Evolutionary conservation across 2,329 filamentous ascomycete genomes (phyloP).

Genomic region (Talaromyces sp.): DNA sequence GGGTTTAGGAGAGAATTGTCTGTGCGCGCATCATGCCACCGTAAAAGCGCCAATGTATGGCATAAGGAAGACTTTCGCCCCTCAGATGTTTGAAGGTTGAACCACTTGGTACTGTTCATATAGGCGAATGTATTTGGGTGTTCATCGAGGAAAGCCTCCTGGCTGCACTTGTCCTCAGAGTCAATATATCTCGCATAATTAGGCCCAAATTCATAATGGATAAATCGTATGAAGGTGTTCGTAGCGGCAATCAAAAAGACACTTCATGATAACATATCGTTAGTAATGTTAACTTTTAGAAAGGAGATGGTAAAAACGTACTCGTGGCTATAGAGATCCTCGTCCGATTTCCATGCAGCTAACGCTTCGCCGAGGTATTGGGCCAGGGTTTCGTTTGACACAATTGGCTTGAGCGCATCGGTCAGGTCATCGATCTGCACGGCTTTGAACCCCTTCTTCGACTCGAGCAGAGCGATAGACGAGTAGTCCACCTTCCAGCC

Average conservation of each 20-base stretch:
- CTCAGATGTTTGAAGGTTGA: background rate
- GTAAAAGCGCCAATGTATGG: background rate
- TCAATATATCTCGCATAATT: background rate
- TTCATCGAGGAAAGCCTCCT: background rate
- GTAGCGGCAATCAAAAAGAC: background rate
- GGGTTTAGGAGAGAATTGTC: background rate
- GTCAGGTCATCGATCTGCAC: too few relatives aligned
- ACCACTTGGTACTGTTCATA: background rate
- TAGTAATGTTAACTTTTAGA: background rate
- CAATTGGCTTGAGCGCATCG: too few relatives aligned
- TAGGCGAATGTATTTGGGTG: background rate
- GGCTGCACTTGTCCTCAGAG: background rate
- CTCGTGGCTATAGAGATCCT: background rate
- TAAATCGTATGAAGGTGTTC: background rate
- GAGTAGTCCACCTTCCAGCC: too few relatives aligned
- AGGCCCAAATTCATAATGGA: background rate
- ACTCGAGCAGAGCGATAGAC: too few relatives aligned
- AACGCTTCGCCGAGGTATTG: background rate
- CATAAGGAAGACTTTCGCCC: background rate
- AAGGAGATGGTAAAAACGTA: too few relatives aligned
- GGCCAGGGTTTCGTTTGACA: background rate
- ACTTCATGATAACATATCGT: background rate
- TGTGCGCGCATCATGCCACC: background rate
- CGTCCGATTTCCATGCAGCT: background rate
- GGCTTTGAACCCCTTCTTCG: too few relatives aligned